Conservation (phyloP, 2,329 filamentous ascomycete genomes). For the Sporothrix mexicana region DNA sequence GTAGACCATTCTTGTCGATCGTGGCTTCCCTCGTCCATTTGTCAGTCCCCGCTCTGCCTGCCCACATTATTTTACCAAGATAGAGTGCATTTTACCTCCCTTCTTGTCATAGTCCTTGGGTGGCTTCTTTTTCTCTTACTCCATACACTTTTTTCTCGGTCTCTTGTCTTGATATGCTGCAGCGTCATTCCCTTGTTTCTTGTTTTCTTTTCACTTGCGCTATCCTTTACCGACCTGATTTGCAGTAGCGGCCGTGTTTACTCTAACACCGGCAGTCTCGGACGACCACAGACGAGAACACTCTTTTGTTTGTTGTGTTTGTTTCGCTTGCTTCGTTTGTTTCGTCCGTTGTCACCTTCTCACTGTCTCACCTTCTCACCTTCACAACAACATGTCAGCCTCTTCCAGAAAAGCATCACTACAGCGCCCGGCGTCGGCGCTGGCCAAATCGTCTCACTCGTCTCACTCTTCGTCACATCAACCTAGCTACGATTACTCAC, state of each 20-base stretch:
- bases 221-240: not conserved
- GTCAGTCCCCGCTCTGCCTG: not conserved
- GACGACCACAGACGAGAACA: not conserved
- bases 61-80: not conserved
- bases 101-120: not conserved
- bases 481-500: not conserved
- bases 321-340: not conserved
- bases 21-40: not conserved
- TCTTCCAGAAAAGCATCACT: not conserved
- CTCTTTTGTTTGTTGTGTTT: no score
- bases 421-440: slow-evolving; percentile 29
- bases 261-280: not conserved
- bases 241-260: not conserved
- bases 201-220: not conserved
- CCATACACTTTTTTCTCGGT: not conserved
- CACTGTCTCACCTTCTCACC: not conserved
- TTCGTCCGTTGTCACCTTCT: not conserved
- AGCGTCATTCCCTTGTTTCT: not conserved
- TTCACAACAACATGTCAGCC: not conserved
- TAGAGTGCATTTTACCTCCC: not conserved
- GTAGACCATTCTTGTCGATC: slow-evolving; percentile 18
- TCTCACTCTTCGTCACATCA: no score
- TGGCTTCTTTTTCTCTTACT: not conserved
- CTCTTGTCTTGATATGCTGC: not conserved
- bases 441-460: slow-evolving; percentile 20